phyloP scores from a whole-genome alignment of 192 early-diverging fungal species.

The Coemansia sp. region DNA sequence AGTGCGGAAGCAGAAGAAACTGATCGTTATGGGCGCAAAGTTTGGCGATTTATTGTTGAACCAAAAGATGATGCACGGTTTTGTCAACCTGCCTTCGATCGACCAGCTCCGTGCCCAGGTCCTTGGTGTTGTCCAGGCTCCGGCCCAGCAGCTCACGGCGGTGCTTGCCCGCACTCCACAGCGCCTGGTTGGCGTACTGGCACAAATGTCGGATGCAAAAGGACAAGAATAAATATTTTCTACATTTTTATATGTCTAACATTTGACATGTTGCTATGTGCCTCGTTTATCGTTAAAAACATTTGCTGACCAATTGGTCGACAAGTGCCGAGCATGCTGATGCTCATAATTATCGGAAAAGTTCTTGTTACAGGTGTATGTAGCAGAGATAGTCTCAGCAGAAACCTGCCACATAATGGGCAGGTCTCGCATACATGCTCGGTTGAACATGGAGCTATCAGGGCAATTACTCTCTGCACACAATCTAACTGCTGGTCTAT shows the following conservation, averaged over 20 bases:
- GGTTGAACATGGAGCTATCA: slow-evolving; percentile 2
- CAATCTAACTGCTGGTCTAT: slow-evolving; percentile 11
- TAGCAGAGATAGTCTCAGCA: not conserved
- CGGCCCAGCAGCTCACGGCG: slow-evolving; percentile 28
- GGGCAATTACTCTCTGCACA: slow-evolving; percentile 4
- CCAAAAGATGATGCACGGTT: slow-evolving; percentile 29
- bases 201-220: slow-evolving; percentile 30
- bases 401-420: not conserved
- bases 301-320: no score
- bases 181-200: slow-evolving; percentile 41
- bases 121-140: slow-evolving; percentile 37
- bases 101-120: slow-evolving; percentile 47
- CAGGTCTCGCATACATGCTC: slow-evolving; percentile 2
- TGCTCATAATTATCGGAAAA: no score
- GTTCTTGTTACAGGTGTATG: not conserved
- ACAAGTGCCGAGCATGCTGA: no score
- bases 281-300: not conserved
- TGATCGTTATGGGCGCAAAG: slow-evolving; percentile 46
- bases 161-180: slow-evolving; percentile 42
- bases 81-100: slow-evolving; percentile 39
- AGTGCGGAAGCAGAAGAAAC: slow-evolving; percentile 28
- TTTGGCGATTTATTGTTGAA: slow-evolving; percentile 41
- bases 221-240: not conserved
- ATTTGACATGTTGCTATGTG: not conserved
- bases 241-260: not conserved